These are phyloP conservation scores for Nothophaeocryptopus gaeumannii DNA, from an alignment of 2,329 filamentous ascomycete genomes.

Conservation along the genomic window DNA sequence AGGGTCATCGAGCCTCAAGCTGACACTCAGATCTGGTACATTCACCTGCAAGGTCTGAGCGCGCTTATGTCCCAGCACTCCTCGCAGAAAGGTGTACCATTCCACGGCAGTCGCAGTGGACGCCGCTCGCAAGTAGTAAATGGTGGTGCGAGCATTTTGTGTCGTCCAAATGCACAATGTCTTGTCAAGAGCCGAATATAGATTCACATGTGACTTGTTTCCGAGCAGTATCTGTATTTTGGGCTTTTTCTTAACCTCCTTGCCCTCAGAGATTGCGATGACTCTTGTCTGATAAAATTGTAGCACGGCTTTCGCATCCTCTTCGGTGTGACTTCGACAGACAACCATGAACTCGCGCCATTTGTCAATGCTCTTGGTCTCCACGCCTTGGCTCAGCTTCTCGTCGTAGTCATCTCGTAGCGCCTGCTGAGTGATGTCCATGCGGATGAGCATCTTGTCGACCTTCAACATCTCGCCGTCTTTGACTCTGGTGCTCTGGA, in stretches of 20 bases:
- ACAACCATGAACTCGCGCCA: conserved; percentile 65
- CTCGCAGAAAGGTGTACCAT: conserved; percentile 66
- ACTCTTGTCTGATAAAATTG: conserved; percentile 43
- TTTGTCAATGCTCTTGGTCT: conserved; percentile 58
- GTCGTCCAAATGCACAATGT: conserved; percentile 63
- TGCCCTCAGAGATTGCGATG: conserved; percentile 53
- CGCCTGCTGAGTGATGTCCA: conserved; percentile 52
- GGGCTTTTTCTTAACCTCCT: conserved; percentile 53
- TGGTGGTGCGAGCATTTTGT: conserved; percentile 52
- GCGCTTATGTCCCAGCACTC: conserved; percentile 58
- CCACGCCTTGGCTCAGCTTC: conserved; percentile 59
- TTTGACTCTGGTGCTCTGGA: conserved; percentile 37
- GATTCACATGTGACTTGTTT: conserved; percentile 56
- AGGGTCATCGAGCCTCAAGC: conserved; percentile 57
- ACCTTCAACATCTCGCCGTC: conserved; percentile 65
- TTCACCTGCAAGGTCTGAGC: conserved; percentile 57
- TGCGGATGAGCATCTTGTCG: conserved; percentile 65
- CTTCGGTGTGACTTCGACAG: conserved; percentile 56
- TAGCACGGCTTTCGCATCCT: conserved; percentile 44
- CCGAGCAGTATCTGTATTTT: conserved; percentile 57
- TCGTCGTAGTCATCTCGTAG: conserved; percentile 61
- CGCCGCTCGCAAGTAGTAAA: conserved; percentile 61
- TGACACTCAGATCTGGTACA: conserved; percentile 62
- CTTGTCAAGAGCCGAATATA: conserved; percentile 66
- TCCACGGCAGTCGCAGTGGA: conserved; percentile 62